Evolutionary conservation across 2,329 filamentous ascomycete species (phyloP).

Genomic region (Ascochyta pisi): DNA sequence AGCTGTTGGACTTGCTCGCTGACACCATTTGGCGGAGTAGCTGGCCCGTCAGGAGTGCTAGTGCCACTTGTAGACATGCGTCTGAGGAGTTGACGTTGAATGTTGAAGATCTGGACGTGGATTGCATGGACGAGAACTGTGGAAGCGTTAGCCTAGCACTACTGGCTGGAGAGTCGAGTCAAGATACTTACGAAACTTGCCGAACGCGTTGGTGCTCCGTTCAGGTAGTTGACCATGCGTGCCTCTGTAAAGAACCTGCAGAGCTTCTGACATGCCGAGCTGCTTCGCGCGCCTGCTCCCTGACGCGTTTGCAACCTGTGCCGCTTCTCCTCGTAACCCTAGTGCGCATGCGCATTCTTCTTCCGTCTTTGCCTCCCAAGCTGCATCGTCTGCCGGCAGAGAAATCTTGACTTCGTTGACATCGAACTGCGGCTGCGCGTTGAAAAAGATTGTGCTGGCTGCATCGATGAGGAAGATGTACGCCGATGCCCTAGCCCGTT

Average conservation of each 20-base stretch:
- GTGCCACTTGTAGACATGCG: conserved; percentile 52
- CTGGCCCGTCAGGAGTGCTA: conserved; percentile 61
- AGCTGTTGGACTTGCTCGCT: conserved; percentile 58
- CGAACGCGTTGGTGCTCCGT: conserved; percentile 72
- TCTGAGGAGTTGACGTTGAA: conserved; percentile 54
- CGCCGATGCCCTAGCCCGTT: conserved; percentile 69
- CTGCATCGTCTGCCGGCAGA: conserved; percentile 75
- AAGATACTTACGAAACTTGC: conserved; percentile 63
- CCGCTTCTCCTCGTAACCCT: conserved; percentile 65
- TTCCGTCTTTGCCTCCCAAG: conserved; percentile 70
- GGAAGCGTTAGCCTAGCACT: conserved; percentile 14
- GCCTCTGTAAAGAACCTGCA: conserved; percentile 67
- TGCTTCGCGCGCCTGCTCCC: conserved; percentile 71
- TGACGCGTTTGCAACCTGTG: conserved; percentile 65
- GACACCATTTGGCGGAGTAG: conserved; percentile 53
- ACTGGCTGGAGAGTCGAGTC: background rate
- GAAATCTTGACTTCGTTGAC: conserved; percentile 69
- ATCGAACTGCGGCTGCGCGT: conserved; percentile 68
- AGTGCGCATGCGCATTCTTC: conserved; percentile 70
- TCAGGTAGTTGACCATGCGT: conserved; percentile 66
- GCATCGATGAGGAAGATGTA: conserved; percentile 70
- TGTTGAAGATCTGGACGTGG: conserved; percentile 66
- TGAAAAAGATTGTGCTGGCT: conserved; percentile 74
- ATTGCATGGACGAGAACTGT: conserved; percentile 71
- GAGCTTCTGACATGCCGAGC: conserved; percentile 66